Evolutionary conservation across 495 filamentous ascomycete species (phyloP).

Genomic region (Acidomyces sp.): DNA sequence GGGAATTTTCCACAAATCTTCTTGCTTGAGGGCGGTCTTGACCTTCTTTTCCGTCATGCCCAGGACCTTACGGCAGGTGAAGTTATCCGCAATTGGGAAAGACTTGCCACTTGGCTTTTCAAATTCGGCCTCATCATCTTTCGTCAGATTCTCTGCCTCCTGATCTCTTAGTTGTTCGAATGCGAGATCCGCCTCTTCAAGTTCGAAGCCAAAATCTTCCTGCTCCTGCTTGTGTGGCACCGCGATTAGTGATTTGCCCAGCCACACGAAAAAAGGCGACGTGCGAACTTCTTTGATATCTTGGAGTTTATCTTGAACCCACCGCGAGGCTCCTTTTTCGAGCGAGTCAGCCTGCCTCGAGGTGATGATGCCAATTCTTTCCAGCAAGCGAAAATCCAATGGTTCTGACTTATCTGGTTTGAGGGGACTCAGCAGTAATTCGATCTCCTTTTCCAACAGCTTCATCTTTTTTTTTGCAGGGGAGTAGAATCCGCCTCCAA

Average conservation of each 20-base stretch:
- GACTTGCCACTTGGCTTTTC: constrained; percentile 41
- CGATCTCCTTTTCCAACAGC: constrained; percentile 35
- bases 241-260: constrained; percentile 38
- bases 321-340: constrained; percentile 36
- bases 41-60: constrained; percentile 24
- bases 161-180: constrained; percentile 52
- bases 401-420: constrained; percentile 24
- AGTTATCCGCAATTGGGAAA: constrained; percentile 36
- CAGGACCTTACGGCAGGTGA: constrained; percentile 29
- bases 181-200: constrained; percentile 53
- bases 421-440: constrained; percentile 32
- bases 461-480: constrained; percentile 33
- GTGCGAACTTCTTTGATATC: constrained; percentile 21
- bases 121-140: constrained; percentile 40
- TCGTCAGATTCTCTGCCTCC: constrained; percentile 44
- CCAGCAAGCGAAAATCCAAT: constrained; percentile 35
- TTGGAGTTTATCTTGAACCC: constrained; percentile 31
- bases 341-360: constrained; percentile 50
- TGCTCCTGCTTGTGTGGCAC: constrained; percentile 31
- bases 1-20: constrained; percentile 48
- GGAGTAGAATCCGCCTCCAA: constrained; percentile 25
- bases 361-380: constrained; percentile 46
- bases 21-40: constrained; percentile 22
- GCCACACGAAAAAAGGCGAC: constrained; percentile 48
- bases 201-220: constrained; percentile 37